phyloP scores from a whole-genome alignment of 2,329 filamentous ascomycete species.

The Fusarium cyanostomum region DNA sequence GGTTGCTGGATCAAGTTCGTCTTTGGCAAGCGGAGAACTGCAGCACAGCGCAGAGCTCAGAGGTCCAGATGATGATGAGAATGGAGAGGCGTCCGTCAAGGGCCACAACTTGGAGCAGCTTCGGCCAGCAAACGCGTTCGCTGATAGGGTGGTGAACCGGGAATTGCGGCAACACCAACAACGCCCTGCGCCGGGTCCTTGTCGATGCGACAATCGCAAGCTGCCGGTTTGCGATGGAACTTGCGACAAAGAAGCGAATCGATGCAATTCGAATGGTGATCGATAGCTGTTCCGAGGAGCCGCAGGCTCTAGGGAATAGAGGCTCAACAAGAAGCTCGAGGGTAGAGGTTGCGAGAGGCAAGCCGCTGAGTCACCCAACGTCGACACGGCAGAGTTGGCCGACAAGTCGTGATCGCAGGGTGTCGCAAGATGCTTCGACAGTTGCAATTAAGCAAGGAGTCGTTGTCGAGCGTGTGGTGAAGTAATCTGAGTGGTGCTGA shows the following conservation, averaged over 20 bases:
- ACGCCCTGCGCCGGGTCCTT: constrained; percentile 34
- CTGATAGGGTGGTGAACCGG: constrained; percentile 5
- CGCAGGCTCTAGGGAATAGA: constrained; percentile 1
- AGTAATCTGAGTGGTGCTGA: constrained; percentile 13
- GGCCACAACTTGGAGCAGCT: constrained; percentile 26
- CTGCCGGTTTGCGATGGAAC: not conserved
- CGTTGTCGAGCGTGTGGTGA: not conserved
- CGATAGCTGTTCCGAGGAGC: constrained; percentile 9
- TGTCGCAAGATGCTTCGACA: constrained; percentile 28
- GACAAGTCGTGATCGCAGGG: constrained; percentile 2
- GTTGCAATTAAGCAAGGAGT: constrained; percentile 19
- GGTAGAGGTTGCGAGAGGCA: constrained; percentile 25
- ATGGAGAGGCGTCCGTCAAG: constrained; percentile 22
- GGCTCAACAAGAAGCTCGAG: constrained; percentile 12
- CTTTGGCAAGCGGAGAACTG: constrained; percentile 36
- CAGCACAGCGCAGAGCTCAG: constrained; percentile 39
- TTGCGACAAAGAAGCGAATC: not conserved
- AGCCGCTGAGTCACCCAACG: constrained; percentile 35
- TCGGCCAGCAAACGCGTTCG: constrained; percentile 18
- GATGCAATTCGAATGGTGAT: constrained; percentile 18
- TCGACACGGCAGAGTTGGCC: constrained; percentile 12
- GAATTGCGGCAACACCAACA: constrained; percentile 29
- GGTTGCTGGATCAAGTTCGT: constrained; percentile 40
- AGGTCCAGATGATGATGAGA: constrained; percentile 30
- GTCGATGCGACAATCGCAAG: constrained; percentile 16